A percentile compares a stretch with the other conserved stretches of the same genome.
These are phyloP conservation scores for Dissophora globulifera DNA, from an alignment of 192 early-diverging fungal genomes.

Conservation along the genomic window DNA sequence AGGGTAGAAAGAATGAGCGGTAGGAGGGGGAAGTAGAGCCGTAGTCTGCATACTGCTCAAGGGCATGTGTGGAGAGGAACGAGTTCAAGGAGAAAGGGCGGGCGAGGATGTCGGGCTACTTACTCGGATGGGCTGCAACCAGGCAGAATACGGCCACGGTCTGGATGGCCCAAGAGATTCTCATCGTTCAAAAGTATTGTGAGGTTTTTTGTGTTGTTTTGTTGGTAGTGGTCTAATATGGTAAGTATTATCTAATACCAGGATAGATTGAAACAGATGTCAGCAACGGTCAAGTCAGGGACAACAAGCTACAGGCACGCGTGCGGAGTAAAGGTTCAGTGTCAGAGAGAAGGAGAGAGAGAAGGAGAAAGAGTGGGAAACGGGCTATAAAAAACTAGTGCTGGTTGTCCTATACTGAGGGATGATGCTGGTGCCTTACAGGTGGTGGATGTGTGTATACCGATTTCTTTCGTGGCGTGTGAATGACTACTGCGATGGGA, in stretches of 20 bases:
- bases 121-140: conserved; percentile 42
- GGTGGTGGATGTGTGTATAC: neutral
- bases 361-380: neutral
- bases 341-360: neutral
- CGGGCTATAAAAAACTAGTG: too few species aligned
- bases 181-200: conserved; percentile 14
- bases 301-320: too few species aligned
- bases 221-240: neutral
- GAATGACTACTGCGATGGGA: neutral
- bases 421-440: neutral
- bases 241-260: neutral
- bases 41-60: too few species aligned
- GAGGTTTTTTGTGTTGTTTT: neutral
- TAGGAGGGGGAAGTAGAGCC: too few species aligned
- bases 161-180: conserved; percentile 52
- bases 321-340: neutral
- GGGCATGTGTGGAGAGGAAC: too few species aligned
- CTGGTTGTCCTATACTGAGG: too few species aligned
- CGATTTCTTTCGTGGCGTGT: neutral
- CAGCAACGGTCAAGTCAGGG: too few species aligned
- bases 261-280: neutral
- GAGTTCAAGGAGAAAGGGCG: too few species aligned
- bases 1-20: too few species aligned
- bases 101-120: neutral
- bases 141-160: conserved; percentile 48